Percentiles rank a stretch among this genome's conserved stretches.
Evolutionary conservation across 352 stramenopile genomes (phyloP).

Genomic region (Phytophthora pini): DNA sequence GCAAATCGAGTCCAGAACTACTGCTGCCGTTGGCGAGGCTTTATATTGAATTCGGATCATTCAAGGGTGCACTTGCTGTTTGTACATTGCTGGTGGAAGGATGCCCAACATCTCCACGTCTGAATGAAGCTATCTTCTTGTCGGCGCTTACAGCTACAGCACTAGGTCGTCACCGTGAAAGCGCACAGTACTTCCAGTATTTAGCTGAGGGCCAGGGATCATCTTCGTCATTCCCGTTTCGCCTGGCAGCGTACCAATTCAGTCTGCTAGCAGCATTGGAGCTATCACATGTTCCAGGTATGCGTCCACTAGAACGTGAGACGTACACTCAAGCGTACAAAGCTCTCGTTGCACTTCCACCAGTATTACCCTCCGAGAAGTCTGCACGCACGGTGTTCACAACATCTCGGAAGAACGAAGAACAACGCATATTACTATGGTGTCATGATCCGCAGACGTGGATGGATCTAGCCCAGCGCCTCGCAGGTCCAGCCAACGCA

Average conservation of each 20-base stretch:
- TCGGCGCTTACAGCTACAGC: constrained; percentile 61
- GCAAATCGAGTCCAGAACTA: constrained; percentile 66
- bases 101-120: constrained; percentile 41
- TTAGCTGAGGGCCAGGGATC: constrained; percentile 56
- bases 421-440: constrained; percentile 61
- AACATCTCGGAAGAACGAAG: constrained; percentile 73
- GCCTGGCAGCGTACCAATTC: constrained; percentile 60
- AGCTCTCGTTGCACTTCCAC: constrained; percentile 53
- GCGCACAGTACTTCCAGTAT: constrained; percentile 78
- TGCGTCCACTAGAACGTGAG: constrained; percentile 54
- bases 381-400: constrained; percentile 60
- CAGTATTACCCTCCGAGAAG: constrained; percentile 60
- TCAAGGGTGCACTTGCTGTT: constrained; percentile 64
- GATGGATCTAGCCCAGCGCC: constrained; percentile 61
- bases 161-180: constrained; percentile 63
- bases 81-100: constrained; percentile 76
- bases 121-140: constrained; percentile 73
- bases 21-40: constrained; percentile 64
- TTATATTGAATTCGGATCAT: constrained; percentile 74
- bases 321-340: constrained; percentile 65
- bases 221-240: constrained; percentile 40
- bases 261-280: constrained; percentile 62
- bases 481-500: constrained; percentile 49
- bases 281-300: constrained; percentile 48
- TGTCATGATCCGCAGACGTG: constrained; percentile 60